Conservation (phyloP, 2,329 filamentous ascomycete genomes). For the Clarireedia homoeocarpa region DNA sequence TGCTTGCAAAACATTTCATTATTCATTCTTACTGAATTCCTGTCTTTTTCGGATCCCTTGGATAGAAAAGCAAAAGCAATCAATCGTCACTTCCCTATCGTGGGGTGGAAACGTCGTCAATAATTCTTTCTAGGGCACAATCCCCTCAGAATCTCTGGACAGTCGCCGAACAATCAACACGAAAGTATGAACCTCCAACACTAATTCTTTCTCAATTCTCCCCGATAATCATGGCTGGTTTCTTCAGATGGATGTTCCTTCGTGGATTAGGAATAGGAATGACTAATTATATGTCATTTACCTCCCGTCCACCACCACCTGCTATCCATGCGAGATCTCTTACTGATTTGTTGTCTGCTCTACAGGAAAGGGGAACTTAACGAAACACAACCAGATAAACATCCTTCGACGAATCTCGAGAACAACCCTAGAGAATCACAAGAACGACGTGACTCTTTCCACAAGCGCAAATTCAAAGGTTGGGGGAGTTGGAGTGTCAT, state of each 20-base stretch:
- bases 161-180: neutral
- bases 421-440: neutral
- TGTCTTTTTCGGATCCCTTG: neutral
- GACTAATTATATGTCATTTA: constrained; percentile 10
- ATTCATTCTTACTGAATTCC: neutral
- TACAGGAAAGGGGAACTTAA: constrained; percentile 4
- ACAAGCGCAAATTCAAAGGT: constrained; percentile 5
- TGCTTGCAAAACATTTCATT: neutral
- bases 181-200: constrained; percentile 2
- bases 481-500: constrained; percentile 7
- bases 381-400: neutral
- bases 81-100: neutral
- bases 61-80: neutral
- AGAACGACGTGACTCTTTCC: neutral
- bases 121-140: neutral
- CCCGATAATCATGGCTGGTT: neutral
- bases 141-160: neutral
- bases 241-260: constrained; percentile 4
- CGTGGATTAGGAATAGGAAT: constrained; percentile 6
- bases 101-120: neutral
- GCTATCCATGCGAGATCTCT: constrained; percentile 2
- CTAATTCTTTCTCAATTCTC: neutral
- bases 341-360: constrained; percentile 5
- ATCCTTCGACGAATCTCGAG: neutral
- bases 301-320: neutral